Base-by-base conservation (phyloP, 768 basidiomycete genomes). In the Kwoniella newhampshirensis region DNA sequence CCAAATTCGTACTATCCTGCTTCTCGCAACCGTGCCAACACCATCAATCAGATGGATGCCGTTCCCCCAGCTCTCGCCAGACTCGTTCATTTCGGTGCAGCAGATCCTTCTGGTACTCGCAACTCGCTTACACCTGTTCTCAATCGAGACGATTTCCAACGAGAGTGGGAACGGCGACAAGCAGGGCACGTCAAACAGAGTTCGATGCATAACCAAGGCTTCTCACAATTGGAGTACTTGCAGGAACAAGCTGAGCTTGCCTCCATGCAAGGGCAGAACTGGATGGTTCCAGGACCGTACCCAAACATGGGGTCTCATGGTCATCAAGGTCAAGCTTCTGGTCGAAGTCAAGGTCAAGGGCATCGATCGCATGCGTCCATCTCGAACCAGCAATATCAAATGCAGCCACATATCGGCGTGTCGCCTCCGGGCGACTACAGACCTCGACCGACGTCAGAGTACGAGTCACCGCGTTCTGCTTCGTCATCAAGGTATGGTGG, bases 31-130 rank as follows among this genome's bases (percentile, higher is more conserved):
- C 83, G 94, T 36, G 88, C 92, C 7, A 94, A 92, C 76, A 97
- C 94, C 28, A 88, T 94, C 78, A 90, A 91, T 73, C 83, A 84
- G 65, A 87, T 89, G 84, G 91, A 96, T 67, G 82, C 84, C 51
- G 85, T 99, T n/a, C 96, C 96, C 26, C 90, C 94, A 20, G 93
- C 94, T 37, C 81, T 99, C 23, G 91, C 91, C 21, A 83, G 90
- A 30, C 77, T 93, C 61, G 87, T 89, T 52, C 89, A 91, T 87
- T 77, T 88, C 87, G 75, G 84, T 85, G 68, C 86, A 86, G 63
- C 83, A 79, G 47, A 77, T 53, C 70, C 69, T 2, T 66, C 67
- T 1, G 72, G 68, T 30, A 66, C 59, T 1, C 57, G 74, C 44
- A 78, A 67, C 84, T 85, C 37, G 81, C 75, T 96, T 75, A 96